Percentiles rank a stretch among this genome's conserved stretches.
These are phyloP conservation scores for Debaryomyces singareniensis DNA, from an alignment of 1,139 yeast species.

Conservation along the genomic window DNA sequence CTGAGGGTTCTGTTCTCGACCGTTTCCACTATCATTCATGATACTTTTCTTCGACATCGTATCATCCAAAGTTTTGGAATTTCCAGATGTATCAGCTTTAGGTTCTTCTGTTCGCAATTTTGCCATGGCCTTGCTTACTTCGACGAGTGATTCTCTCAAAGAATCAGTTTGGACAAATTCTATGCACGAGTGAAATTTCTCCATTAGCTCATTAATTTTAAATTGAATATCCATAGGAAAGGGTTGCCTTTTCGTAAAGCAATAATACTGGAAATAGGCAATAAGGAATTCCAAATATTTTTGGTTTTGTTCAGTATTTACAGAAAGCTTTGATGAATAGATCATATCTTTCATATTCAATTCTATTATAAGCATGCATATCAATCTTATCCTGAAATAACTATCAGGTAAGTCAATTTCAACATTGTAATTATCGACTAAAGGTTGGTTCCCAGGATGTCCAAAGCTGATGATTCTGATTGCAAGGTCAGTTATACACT, in stretches of 20 bases:
- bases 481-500: slow-evolving; percentile 47
- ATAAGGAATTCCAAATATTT: slow-evolving; percentile 33
- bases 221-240: slow-evolving; percentile 63
- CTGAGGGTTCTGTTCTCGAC: too few relatives aligned
- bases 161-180: slow-evolving; percentile 31
- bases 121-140: not conserved
- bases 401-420: slow-evolving; percentile 58
- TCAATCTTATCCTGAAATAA: slow-evolving; percentile 64
- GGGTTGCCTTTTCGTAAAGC: slow-evolving; percentile 58
- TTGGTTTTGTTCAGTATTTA: slow-evolving; percentile 3
- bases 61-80: slow-evolving; percentile 19
- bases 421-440: slow-evolving; percentile 33
- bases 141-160: slow-evolving; percentile 24
- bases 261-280: slow-evolving; percentile 67
- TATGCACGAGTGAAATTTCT: slow-evolving; percentile 12
- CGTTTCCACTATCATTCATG: too few relatives aligned
- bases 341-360: too few relatives aligned
- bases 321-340: too few relatives aligned
- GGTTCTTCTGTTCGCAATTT: not conserved
- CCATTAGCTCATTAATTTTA: slow-evolving; percentile 41
- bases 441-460: slow-evolving; percentile 58
- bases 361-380: slow-evolving; percentile 22
- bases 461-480: slow-evolving; percentile 63
- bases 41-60: too few relatives aligned
- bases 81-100: slow-evolving; percentile 17